Base-by-base conservation (phyloP, 306 rosid genomes). In the Medicago truncatula region DNA sequence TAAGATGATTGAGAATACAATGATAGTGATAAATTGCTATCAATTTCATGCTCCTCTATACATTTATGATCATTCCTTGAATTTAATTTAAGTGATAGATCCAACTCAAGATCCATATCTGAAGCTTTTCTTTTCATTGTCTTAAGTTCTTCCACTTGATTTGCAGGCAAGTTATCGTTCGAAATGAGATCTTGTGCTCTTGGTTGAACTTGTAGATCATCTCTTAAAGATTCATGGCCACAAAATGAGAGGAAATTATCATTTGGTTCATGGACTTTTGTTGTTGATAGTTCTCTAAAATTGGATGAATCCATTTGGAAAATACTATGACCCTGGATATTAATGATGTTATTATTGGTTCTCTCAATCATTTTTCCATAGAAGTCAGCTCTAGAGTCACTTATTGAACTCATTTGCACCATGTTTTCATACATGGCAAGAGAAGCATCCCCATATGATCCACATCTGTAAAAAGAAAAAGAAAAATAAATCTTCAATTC, bases 81-180 rank as follows among this genome's bases (percentile, higher is more conserved):
- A 76, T 78, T 88, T 66, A 89, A 57, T 78, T 81, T 83, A 4
- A 94, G 96, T 17, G 97, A 90, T 15, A 94, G 81, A 83, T 90
- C 93, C 80, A 94, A 79, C 71, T 94, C 90, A 75, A 91, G 80
- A 23, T 85, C 73, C 57, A 68, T 53, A 58, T 85, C 81, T 20
- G 82, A 71, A 73, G 81, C 81, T 80, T 84, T 94, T 75, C 98
- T 82, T 83, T 94, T 91, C 70, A 79, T 44, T 21, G 54, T 52
- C 65, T 83, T 90, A 47, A 28, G 9, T 23, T 84, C 87, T 23
- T 84, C 87, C 44, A 46, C 73, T 34, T 38, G 58, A 64, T 76
- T 81, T 58, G 69, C 21, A 7, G 14, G 11, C 10, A 39, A 10
- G 0, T 57, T 73, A 53, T 25, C 62, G 10, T 47, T 50, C 15